Conservation (phyloP, 495 filamentous ascomycete species). For the Cudoniella acicularis region DNA sequence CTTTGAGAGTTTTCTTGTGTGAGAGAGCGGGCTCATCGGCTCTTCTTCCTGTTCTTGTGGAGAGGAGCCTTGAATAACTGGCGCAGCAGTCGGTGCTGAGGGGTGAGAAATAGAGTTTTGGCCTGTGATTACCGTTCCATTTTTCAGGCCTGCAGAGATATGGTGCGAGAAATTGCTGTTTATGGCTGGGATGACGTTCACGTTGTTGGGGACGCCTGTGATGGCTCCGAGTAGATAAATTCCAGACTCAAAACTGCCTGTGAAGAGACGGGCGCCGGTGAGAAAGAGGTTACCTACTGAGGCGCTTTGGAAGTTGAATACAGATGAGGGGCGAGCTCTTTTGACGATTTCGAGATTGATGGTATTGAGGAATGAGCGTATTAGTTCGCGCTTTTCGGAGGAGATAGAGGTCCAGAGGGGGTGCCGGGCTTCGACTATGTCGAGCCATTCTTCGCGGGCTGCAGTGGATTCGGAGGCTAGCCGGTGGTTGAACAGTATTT, state of each 20-base stretch:
- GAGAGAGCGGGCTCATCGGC: neutral
- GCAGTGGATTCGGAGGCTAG: conserved; percentile 52
- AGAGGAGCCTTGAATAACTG: neutral
- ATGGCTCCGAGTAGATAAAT: conserved; percentile 81
- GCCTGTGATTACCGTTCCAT: conserved; percentile 79
- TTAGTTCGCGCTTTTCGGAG: conserved; percentile 83
- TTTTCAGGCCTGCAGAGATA: conserved; percentile 75
- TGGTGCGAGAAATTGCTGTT: conserved; percentile 93
- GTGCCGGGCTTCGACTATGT: conserved; percentile 80
- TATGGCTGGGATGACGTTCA: conserved; percentile 82
- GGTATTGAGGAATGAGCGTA: conserved; percentile 83
- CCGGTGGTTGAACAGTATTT: conserved; percentile 80
- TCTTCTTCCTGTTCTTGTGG: conserved; percentile 3
- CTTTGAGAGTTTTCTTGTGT: conserved; percentile 4
- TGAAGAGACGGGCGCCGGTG: conserved; percentile 78
- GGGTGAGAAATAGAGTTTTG: conserved; percentile 94
- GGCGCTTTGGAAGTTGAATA: conserved; percentile 84
- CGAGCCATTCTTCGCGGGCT: conserved; percentile 75
- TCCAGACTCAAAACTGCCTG: conserved; percentile 74
- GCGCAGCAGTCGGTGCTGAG: conserved; percentile 41
- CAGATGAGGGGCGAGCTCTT: conserved; percentile 67
- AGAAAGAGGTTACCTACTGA: conserved; percentile 94
- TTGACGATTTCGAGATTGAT: conserved; percentile 91
- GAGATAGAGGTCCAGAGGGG: conserved; percentile 71
- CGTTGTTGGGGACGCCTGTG: conserved; percentile 68